phyloP scores from a whole-genome alignment of 495 filamentous ascomycete species.

The Neurospora sp. region DNA sequence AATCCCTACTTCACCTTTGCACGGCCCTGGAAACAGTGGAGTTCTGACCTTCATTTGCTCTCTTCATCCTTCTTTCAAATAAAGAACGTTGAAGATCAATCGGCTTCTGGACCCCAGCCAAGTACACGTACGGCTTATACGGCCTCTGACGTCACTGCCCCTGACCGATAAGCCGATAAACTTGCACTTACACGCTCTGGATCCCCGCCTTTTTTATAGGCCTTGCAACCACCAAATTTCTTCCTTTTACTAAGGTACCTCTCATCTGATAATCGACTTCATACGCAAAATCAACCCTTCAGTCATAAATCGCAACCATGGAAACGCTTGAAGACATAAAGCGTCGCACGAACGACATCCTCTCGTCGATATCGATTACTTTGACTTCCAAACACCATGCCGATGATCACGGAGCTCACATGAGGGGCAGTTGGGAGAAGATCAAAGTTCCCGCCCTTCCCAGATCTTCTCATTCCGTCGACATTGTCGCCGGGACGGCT shows the following conservation, averaged over 20 bases:
- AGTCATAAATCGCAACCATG: slow-evolving; percentile 16
- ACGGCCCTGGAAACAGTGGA: background rate
- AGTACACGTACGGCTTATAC: background rate
- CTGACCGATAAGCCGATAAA: background rate
- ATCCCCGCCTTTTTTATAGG: too few relatives aligned
- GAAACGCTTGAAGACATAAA: slow-evolving; percentile 35
- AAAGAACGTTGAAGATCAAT: background rate
- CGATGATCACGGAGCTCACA: slow-evolving; percentile 10
- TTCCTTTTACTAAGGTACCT: too few relatives aligned
- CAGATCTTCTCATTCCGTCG: slow-evolving; percentile 60
- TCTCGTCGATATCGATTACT: slow-evolving; percentile 28
- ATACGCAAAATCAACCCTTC: background rate
- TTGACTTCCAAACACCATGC: slow-evolving; percentile 12
- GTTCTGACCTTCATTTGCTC: background rate
- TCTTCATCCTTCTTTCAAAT: background rate
- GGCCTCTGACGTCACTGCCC: background rate
- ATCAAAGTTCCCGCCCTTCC: slow-evolving; percentile 46
- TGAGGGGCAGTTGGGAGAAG: slow-evolving; percentile 51
- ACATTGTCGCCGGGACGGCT: slow-evolving; percentile 53
- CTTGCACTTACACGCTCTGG: background rate
- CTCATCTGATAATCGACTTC: background rate
- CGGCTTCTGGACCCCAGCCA: background rate
- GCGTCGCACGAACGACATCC: slow-evolving; percentile 35
- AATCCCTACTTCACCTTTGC: background rate
- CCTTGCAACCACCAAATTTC: too few relatives aligned